Percentiles rank a stretch among this genome's conserved stretches.
phyloP scores from a whole-genome alignment of 371 early-diverging fungal genomes.

The Rhizoclosmatium hyalinum region DNA sequence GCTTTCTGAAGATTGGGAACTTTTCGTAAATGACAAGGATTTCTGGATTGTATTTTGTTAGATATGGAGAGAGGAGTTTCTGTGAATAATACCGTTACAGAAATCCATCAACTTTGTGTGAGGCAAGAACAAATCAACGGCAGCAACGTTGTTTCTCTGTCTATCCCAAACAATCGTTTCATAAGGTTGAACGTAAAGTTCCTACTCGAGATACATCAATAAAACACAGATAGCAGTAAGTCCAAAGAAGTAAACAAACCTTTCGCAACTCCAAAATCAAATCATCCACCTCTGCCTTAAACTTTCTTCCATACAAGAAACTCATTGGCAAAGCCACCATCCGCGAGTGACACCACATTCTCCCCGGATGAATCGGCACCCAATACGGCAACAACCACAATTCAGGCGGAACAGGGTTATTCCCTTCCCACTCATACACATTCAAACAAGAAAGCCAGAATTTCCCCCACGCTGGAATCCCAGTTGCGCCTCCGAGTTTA shows the following conservation, averaged over 20 bases:
- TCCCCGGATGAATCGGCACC: slow-evolving; percentile 87
- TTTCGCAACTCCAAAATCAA: slow-evolving; percentile 73
- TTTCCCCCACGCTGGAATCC: slow-evolving; percentile 96
- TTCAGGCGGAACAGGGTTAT: slow-evolving; percentile 96
- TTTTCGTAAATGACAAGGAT: slow-evolving; percentile 72
- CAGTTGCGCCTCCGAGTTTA: slow-evolving; percentile 82
- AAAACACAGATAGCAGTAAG: background rate
- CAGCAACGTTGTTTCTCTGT: slow-evolving; percentile 82
- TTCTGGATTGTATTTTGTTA: slow-evolving; percentile 35
- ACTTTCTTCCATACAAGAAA: slow-evolving; percentile 82
- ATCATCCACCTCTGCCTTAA: slow-evolving; percentile 49
- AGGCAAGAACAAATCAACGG: slow-evolving; percentile 85
- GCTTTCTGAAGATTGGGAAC: slow-evolving; percentile 67
- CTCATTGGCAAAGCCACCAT: slow-evolving; percentile 94
- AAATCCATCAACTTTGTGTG: slow-evolving; percentile 79
- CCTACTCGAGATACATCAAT: slow-evolving; percentile 47
- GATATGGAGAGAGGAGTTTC: background rate
- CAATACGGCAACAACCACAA: slow-evolving; percentile 88
- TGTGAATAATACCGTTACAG: slow-evolving; percentile 63
- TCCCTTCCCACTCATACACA: slow-evolving; percentile 94
- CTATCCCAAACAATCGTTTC: slow-evolving; percentile 81
- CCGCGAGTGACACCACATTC: slow-evolving; percentile 90
- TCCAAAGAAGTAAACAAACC: slow-evolving; percentile 22
- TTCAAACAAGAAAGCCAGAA: slow-evolving; percentile 92
- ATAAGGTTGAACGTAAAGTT: slow-evolving; percentile 86